Base-by-base conservation (phyloP, 2,329 filamentous ascomycete genomes). In the Monascus ruber region DNA sequence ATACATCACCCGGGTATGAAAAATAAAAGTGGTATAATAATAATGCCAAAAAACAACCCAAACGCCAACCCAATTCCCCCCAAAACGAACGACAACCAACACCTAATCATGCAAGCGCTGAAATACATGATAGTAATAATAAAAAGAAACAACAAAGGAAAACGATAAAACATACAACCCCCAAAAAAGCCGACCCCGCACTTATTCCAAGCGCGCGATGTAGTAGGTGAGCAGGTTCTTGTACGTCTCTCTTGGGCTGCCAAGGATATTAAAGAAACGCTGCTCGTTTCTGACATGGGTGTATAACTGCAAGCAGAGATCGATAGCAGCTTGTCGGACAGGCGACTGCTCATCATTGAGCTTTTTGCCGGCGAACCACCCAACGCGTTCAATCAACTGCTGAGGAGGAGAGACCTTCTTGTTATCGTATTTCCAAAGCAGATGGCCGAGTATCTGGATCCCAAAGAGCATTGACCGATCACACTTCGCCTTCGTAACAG, bases 151-250 rank as follows among this genome's bases (percentile, higher is more conserved):
- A 17, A 17, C 2, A 17, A 17, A 17, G 3, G 17, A 17, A 17
- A 17, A 17, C 17, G 3, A 17, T 17, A 17, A 17, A 17, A 17
- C 17, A 17, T 17, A 17, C 17, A 17, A 17, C 17, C 17, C 17
- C 17, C 17, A 17, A 17, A 17, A 17, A 17, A 17, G 17, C 17
- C 17, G 17, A 17, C 17, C 17, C 17, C 17, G 17, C 17, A 3
- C 17, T 17, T 17, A 17, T 17, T 17, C 17, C 17, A 17, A 17
- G 17, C 17, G 17, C 17, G 17, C 17, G 46, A 62, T 58, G 46
- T 59, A 64, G 43, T 64, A 64, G 5, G 56, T 57, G 25, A 64
- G 42, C 27, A 64, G 47, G 26, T 60, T 59, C 31, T 57, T 53
- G 8, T 59, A 53, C 17, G 54, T 52, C 35, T 55, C 56, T 6